Evolutionary conservation across 2,329 filamentous ascomycete species (phyloP).

Genomic region (Alternaria viburni): DNA sequence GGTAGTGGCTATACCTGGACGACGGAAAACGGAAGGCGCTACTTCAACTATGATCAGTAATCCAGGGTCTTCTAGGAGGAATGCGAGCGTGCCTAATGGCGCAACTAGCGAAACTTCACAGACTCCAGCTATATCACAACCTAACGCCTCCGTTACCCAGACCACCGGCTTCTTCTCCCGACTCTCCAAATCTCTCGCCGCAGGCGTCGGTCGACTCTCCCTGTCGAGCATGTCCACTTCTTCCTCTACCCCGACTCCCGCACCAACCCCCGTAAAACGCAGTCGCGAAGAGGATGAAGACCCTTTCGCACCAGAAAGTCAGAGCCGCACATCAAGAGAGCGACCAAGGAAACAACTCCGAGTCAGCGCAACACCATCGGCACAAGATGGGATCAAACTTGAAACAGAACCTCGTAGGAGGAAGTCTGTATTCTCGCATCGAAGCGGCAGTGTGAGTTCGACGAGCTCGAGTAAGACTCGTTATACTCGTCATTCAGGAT

Average conservation of each 20-base stretch:
- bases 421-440: background rate
- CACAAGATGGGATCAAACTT: too few relatives aligned
- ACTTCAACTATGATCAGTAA: background rate
- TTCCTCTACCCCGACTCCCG: background rate
- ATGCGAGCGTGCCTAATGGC: background rate
- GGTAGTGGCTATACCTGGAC: background rate
- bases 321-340: background rate
- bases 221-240: background rate
- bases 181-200: background rate
- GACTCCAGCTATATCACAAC: background rate
- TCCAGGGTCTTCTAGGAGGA: too few relatives aligned
- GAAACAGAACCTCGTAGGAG: background rate
- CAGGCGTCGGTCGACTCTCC: background rate
- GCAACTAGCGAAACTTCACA: too few relatives aligned
- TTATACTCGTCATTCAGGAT: constrained; percentile 23
- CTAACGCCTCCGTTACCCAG: background rate
- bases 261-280: background rate
- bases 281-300: background rate
- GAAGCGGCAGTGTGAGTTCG: background rate
- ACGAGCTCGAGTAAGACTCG: background rate
- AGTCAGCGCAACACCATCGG: background rate
- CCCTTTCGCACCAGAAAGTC: background rate
- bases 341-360: background rate
- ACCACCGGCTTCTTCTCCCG: background rate
- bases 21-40: background rate